phyloP scores from a whole-genome alignment of 371 early-diverging fungal species.

The Mucor saturninus region DNA sequence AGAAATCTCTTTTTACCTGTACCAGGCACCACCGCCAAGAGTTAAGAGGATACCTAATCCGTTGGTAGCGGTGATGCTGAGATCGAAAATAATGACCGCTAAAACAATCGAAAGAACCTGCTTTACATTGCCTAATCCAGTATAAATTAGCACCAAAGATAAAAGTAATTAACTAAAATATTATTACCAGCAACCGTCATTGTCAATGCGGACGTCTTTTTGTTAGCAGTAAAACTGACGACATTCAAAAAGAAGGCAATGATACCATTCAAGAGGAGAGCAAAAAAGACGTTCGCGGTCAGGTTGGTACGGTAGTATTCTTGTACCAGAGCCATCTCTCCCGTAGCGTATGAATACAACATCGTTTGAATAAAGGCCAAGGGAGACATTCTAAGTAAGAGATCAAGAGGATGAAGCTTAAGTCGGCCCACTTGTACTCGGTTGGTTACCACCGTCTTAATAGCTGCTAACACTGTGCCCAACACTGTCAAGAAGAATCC shows the following conservation, averaged over 20 bases:
- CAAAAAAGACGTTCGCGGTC: conserved; percentile 51
- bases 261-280: conserved; percentile 74
- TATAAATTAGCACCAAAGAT: neutral
- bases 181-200: conserved; percentile 82
- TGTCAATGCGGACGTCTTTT: conserved; percentile 82
- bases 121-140: conserved; percentile 76
- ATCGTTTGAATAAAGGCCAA: conserved; percentile 80
- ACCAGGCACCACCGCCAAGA: conserved; percentile 76
- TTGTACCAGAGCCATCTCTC: conserved; percentile 66
- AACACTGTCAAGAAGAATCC: conserved; percentile 83
- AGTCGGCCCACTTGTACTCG: conserved; percentile 79
- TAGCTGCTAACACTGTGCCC: conserved; percentile 81
- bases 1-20: conserved; percentile 36
- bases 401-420: conserved; percentile 83
- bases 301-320: conserved; percentile 55
- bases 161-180: neutral
- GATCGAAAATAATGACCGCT: conserved; percentile 76
- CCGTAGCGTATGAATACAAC: conserved; percentile 66
- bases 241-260: conserved; percentile 87
- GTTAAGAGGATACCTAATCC: conserved; percentile 80
- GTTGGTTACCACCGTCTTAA: conserved; percentile 88
- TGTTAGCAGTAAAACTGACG: conserved; percentile 85
- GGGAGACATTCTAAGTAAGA: conserved; percentile 80
- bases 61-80: conserved; percentile 68
- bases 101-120: conserved; percentile 82